A percentile compares a stretch with the other conserved stretches of the same genome.
phyloP scores from a whole-genome alignment of 495 filamentous ascomycete genomes.

The Penicillium cosmopolitanum region DNA sequence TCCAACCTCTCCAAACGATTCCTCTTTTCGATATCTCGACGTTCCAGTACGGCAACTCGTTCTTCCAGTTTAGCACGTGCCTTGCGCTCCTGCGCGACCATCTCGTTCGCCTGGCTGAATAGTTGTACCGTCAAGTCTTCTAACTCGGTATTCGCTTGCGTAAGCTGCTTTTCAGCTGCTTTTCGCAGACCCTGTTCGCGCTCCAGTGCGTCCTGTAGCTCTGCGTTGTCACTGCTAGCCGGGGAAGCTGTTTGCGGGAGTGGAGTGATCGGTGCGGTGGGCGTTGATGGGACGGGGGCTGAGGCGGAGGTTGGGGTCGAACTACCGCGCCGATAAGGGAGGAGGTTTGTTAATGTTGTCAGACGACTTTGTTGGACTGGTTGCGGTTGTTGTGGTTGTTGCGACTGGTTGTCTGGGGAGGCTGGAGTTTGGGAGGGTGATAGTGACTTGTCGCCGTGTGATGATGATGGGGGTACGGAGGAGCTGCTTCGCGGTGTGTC shows the following conservation, averaged over 20 bases:
- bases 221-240: conserved; percentile 44
- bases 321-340: conserved; percentile 61
- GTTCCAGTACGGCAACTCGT: conserved; percentile 68
- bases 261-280: conserved; percentile 13
- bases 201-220: conserved; percentile 69
- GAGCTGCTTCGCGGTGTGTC: conserved; percentile 33
- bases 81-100: conserved; percentile 89
- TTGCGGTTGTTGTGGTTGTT: conserved; percentile 44
- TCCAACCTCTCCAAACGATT: conserved; percentile 74
- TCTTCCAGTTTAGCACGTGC: conserved; percentile 80
- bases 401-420: conserved; percentile 39
- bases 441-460: conserved; percentile 27
- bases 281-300: conserved; percentile 17
- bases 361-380: conserved; percentile 42
- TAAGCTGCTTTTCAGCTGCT: conserved; percentile 73
- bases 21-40: conserved; percentile 71
- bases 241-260: conserved; percentile 24
- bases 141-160: conserved; percentile 74
- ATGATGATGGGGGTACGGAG: conserved; percentile 35
- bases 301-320: conserved; percentile 29
- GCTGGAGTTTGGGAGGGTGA: conserved; percentile 27
- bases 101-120: conserved; percentile 95
- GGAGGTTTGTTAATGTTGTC: conserved; percentile 67
- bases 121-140: conserved; percentile 86
- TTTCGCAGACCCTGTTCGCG: conserved; percentile 72